Base-by-base conservation (phyloP, 2,329 filamentous ascomycete genomes). In the Xylaria sp. region DNA sequence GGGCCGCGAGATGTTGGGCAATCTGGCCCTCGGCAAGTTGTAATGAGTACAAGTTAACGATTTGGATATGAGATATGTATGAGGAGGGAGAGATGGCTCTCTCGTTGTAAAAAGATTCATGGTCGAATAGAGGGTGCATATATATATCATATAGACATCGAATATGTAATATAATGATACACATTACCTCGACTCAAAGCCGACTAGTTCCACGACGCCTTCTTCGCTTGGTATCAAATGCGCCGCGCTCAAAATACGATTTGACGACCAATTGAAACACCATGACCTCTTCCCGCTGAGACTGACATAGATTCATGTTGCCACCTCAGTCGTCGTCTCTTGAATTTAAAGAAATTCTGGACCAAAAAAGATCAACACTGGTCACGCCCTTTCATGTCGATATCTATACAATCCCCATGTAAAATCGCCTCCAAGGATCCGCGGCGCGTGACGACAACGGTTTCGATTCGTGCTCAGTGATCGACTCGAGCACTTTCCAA, bases 1-100 rank as follows among this genome's bases (percentile, higher is more conserved):
- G 1, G 91, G 79, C 1, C 78, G 85, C 59, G 84, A 92, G 80
- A 96, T 94, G 85, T 76, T 91, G 61, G 73, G 74, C 39, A 93
- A 95, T 74, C 72, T 95, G 73, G 71, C 87, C 60, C 75, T 80
- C 69, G 83, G 83, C 59, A 94, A 94, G 83, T 75, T 93, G 60
- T 91, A 80, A 76, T 16, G 42, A 6, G 11, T 30, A 57, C 6
- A 47, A 42, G 37, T 18, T n/a, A 6, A 51, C n/a, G 42, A 46
- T 46, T 46, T 42, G 37, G 42, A 48, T 16, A 19, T 8, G n/a
- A 18, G 46, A 18, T 48, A 58, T 53, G 54, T 9, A 42, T 42
- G 54, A 54, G 44, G 47, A 19, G 30, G 23, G n/a, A 42, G 16
- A 42, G 16, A 9, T 49, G 55, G 39, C 23, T 18, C n/a, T n/a